Percentiles rank a stretch among this genome's conserved stretches.
phyloP scores from a whole-genome alignment of 1,284 basidiomycete species.

The Cystobasidiaceae sp. region DNA sequence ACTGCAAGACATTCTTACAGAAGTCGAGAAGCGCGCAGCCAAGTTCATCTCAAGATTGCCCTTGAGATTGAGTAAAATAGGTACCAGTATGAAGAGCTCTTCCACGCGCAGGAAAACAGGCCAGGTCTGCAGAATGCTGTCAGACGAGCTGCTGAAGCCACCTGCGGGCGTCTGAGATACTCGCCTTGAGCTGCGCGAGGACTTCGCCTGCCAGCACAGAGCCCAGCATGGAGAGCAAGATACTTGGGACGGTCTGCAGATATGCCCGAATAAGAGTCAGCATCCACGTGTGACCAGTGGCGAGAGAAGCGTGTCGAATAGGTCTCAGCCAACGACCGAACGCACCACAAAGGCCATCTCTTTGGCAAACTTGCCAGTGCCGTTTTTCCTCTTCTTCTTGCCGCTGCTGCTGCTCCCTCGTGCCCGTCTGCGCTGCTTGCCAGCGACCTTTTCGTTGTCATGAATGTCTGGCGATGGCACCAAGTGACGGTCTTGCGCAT shows the following conservation, averaged over 20 bases:
- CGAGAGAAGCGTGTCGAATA: too few relatives aligned
- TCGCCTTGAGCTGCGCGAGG: slow-evolving; percentile 36
- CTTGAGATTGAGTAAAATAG: slow-evolving; percentile 90
- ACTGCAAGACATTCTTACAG: slow-evolving; percentile 48
- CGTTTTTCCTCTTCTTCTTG: slow-evolving; percentile 24
- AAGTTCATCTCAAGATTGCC: slow-evolving; percentile 94
- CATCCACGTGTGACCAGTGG: neutral
- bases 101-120: slow-evolving; percentile 80
- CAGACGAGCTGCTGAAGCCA: neutral
- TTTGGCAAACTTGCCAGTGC: slow-evolving; percentile 24
- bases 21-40: slow-evolving; percentile 51
- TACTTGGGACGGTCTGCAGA: slow-evolving; percentile 38
- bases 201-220: slow-evolving; percentile 39
- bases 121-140: slow-evolving; percentile 61
- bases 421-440: neutral
- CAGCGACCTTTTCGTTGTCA: neutral
- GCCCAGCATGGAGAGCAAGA: slow-evolving; percentile 37
- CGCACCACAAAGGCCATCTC: slow-evolving; percentile 38
- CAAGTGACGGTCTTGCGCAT: neutral
- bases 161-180: neutral
- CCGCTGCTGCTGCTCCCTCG: neutral
- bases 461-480: neutral
- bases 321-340: neutral
- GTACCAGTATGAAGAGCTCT: slow-evolving; percentile 94
- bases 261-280: neutral